These are phyloP conservation scores for Syzygium aromaticum DNA, from an alignment of 345 rosid species.

Conservation along the genomic window DNA sequence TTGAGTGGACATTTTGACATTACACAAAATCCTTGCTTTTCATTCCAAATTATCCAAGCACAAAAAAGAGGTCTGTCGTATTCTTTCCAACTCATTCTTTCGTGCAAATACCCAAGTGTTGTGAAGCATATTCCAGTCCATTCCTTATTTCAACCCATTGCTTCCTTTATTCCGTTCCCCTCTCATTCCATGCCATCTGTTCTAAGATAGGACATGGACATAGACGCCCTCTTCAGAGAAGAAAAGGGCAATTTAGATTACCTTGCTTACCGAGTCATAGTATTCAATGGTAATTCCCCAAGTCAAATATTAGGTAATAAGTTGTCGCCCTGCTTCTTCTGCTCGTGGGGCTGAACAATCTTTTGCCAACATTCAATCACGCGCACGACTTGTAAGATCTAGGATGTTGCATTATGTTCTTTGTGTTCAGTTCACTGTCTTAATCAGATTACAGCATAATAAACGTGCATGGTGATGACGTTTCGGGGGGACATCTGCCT, in stretches of 20 bases:
- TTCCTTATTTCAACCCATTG: not conserved
- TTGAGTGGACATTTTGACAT: too few relatives aligned
- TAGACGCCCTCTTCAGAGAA: not conserved
- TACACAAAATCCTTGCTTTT: not conserved
- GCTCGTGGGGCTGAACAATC: too few relatives aligned
- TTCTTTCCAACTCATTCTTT: not conserved
- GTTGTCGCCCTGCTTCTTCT: too few relatives aligned
- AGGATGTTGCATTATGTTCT: too few relatives aligned
- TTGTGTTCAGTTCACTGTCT: not conserved
- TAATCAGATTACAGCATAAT: too few relatives aligned
- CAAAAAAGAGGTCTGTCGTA: not conserved
- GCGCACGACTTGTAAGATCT: too few relatives aligned
- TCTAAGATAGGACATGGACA: not conserved
- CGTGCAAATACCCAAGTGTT: not conserved
- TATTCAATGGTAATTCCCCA: too few relatives aligned
- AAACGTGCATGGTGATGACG: too few relatives aligned
- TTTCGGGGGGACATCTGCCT: too few relatives aligned
- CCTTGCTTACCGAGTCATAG: too few relatives aligned
- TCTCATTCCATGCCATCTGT: not conserved
- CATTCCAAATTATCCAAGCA: not conserved
- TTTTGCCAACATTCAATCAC: too few relatives aligned
- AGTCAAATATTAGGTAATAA: too few relatives aligned
- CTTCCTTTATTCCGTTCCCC: not conserved
- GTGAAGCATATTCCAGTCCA: not conserved
- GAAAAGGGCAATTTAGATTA: not conserved